These are phyloP conservation scores for Sugiyamaella japonica DNA, from an alignment of 1,139 yeast species.

Conservation along the genomic window DNA sequence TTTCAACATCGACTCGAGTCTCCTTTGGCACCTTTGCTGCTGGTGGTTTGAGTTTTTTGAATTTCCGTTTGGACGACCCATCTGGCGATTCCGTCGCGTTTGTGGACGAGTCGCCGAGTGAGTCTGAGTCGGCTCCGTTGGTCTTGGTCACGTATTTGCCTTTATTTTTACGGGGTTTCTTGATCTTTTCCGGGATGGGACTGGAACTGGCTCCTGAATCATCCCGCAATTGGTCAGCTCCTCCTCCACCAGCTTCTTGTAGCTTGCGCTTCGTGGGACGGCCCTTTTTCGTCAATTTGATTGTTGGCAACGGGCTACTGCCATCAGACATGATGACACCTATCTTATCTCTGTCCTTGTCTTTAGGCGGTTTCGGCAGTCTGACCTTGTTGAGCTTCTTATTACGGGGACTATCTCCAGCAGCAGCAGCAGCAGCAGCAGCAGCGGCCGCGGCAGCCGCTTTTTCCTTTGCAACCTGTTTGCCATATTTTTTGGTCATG, in stretches of 20 bases:
- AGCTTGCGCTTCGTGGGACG: constrained; percentile 13
- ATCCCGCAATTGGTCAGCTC: too few relatives aligned
- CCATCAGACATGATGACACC: not conserved
- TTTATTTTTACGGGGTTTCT: constrained; percentile 5
- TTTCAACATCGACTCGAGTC: constrained; percentile 90
- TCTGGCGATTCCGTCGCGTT: constrained; percentile 7
- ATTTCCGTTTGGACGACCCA: constrained; percentile 11
- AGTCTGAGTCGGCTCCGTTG: constrained; percentile 2
- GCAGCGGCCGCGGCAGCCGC: constrained; percentile 11
- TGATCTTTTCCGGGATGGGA: constrained; percentile 12
- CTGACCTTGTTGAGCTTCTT: constrained; percentile 6
- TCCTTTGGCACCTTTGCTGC: constrained; percentile 49
- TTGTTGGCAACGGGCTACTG: constrained; percentile 7
- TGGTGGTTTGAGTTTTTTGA: constrained; percentile 47
- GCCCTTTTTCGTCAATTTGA: constrained; percentile 15
- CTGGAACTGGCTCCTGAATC: constrained; percentile 6
- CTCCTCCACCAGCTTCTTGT: constrained; percentile 12
- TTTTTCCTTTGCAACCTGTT: constrained; percentile 9
- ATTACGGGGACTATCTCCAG: constrained; percentile 10
- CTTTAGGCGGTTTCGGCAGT: constrained; percentile 6
- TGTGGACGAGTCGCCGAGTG: not conserved
- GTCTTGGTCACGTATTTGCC: constrained; percentile 6
- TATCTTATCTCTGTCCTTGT: not conserved
- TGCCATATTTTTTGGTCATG: constrained; percentile 14
- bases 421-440: constrained; percentile 15